Evolutionary conservation across 495 filamentous ascomycete species (phyloP).

Genomic region (Tuber melanosporum): DNA sequence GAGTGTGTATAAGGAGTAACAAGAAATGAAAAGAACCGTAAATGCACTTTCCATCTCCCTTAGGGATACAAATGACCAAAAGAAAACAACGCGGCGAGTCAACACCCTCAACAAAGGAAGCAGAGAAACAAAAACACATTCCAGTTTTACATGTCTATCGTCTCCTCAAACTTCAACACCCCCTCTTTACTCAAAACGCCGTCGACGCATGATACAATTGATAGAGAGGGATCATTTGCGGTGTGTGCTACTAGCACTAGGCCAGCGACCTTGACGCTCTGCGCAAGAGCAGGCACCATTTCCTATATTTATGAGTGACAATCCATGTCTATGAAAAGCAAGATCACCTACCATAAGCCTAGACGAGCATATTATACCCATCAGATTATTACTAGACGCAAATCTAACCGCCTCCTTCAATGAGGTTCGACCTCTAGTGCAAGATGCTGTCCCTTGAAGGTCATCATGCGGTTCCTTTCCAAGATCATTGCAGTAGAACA

Average conservation of each 20-base stretch:
- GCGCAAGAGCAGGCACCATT: conserved; percentile 83
- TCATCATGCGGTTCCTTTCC: conserved; percentile 48
- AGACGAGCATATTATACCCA: conserved; percentile 88
- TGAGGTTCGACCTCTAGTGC: conserved; percentile 65
- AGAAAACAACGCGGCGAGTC: background rate
- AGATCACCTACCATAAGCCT: conserved; percentile 64
- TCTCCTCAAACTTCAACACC: conserved; percentile 84
- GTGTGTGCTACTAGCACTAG: conserved; percentile 88
- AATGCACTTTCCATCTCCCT: background rate
- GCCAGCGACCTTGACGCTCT: conserved; percentile 88
- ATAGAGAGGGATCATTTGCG: conserved; percentile 47
- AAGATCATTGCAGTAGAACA: conserved; percentile 89
- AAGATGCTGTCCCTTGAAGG: conserved; percentile 41
- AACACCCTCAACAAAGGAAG: background rate
- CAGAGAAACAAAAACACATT: background rate
- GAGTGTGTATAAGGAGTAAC: background rate
- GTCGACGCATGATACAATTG: conserved; percentile 61
- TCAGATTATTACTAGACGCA: conserved; percentile 93
- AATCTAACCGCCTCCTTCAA: conserved; percentile 92
- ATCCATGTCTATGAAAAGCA: background rate
- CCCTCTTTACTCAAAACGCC: conserved; percentile 78
- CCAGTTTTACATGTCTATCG: conserved; percentile 71
- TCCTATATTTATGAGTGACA: conserved; percentile 51
- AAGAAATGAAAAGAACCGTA: background rate
- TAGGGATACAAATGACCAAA: background rate